Conservation (phyloP, 176 grass and related monocot species). For the Panicum miliaceum region DNA sequence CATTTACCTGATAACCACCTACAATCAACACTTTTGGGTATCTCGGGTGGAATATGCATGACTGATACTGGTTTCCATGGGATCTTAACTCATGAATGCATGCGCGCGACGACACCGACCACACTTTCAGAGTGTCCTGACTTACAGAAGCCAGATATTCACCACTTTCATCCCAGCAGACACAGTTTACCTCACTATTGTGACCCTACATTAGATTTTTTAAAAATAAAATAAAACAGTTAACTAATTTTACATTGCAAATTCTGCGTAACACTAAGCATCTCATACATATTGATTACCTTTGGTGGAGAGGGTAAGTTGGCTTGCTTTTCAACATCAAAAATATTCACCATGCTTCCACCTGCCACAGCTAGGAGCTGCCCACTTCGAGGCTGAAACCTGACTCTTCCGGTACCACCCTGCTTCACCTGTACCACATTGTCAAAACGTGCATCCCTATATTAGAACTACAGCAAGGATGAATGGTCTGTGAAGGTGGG, state of each 20-base stretch:
- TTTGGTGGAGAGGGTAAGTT: constrained; percentile 54
- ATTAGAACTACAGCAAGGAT: constrained; percentile 2
- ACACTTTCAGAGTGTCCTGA: constrained; percentile 87
- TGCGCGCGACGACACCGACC: constrained; percentile 61
- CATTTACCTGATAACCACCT: constrained; percentile 88
- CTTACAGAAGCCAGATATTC: constrained; percentile 82
- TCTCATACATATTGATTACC: constrained; percentile 48
- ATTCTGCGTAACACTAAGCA: background rate
- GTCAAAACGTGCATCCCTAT: constrained; percentile 21
- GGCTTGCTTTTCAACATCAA: constrained; percentile 71
- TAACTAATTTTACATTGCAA: background rate
- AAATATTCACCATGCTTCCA: constrained; percentile 73
- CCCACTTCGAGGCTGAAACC: constrained; percentile 82
- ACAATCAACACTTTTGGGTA: constrained; percentile 75
- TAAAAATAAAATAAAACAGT: constrained; percentile 12
- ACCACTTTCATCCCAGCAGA: constrained; percentile 94
- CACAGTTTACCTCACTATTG: constrained; percentile 60
- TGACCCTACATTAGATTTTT: constrained; percentile 58
- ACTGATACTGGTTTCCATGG: constrained; percentile 83
- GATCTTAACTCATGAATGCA: constrained; percentile 79
- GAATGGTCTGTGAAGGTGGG: background rate
- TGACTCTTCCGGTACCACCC: constrained; percentile 72
- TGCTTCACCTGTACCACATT: constrained; percentile 51
- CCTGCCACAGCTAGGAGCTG: constrained; percentile 80
- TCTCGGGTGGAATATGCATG: constrained; percentile 90